Percentiles rank a stretch among this genome's conserved stretches.
Conservation (phyloP, 1,284 basidiomycete genomes). For the Erythrobasidium hasegawianum region DNA sequence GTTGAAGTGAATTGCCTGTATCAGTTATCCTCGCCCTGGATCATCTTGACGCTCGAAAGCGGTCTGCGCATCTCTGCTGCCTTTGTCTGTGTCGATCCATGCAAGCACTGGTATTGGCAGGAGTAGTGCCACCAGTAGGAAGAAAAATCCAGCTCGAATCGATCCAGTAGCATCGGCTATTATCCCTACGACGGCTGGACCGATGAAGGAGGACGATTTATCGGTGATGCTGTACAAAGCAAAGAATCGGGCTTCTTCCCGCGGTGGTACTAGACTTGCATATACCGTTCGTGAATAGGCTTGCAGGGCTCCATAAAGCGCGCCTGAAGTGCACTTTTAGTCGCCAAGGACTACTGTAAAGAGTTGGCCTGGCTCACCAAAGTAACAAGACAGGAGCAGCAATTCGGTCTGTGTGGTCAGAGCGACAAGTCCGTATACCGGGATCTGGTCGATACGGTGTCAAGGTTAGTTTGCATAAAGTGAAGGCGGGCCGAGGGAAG, state of each 20-base stretch:
- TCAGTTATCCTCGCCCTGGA: too few species aligned
- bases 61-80: constrained; percentile 60
- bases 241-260: constrained; percentile 73
- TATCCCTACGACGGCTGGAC: constrained; percentile 72
- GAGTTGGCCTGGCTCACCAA: too few species aligned
- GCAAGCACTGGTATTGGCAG: constrained; percentile 69
- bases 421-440: constrained; percentile 58
- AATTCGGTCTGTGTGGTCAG: constrained; percentile 75
- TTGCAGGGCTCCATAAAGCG: constrained; percentile 72
- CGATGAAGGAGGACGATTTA: constrained; percentile 84
- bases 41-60: too few species aligned
- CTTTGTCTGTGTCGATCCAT: constrained; percentile 59
- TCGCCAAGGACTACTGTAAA: too few species aligned
- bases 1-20: too few species aligned
- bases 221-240: constrained; percentile 82
- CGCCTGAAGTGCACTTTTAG: too few species aligned
- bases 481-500: too few species aligned
- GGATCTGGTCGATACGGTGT: too few species aligned
- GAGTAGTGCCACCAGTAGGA: constrained; percentile 75
- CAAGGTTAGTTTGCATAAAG: too few species aligned
- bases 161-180: constrained; percentile 77
- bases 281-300: constrained; percentile 76
- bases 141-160: constrained; percentile 64
- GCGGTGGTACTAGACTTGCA: constrained; percentile 68
- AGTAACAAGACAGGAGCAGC: constrained; percentile 74